phyloP scores from a whole-genome alignment of 1,284 basidiomycete species.

The Meripilus lineatus region DNA sequence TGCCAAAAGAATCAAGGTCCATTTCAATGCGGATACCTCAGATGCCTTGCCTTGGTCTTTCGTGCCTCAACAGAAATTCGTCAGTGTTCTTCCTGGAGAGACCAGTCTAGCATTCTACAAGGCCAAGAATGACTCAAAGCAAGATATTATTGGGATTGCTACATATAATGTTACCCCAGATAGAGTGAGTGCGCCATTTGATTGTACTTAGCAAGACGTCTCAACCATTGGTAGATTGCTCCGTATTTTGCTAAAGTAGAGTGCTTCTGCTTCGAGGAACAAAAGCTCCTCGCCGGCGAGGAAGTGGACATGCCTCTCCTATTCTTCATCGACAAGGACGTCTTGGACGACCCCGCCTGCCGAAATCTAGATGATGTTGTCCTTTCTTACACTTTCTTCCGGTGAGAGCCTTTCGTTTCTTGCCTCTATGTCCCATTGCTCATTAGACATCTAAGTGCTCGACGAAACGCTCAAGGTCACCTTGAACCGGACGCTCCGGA shows the following conservation, averaged over 20 bases:
- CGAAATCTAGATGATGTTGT: conserved; percentile 88
- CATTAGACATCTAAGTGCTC: conserved; percentile 47
- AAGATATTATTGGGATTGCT: conserved; percentile 97
- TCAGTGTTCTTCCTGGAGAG: conserved; percentile 92
- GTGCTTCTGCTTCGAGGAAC: conserved; percentile 99
- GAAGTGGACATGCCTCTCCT: conserved; percentile 98
- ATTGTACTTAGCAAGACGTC: too few relatives aligned
- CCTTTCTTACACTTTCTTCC: conserved; percentile 96
- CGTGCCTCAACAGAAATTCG: conserved; percentile 85
- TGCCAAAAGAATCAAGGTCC: conserved; percentile 81
- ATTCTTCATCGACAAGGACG: conserved; percentile 98
- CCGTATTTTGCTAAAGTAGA: conserved; percentile 99
- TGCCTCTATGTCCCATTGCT: conserved; percentile 3
- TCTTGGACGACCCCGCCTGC: conserved; percentile 88
- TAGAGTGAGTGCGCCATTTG: conserved; percentile 52
- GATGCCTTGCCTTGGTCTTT: conserved; percentile 94
- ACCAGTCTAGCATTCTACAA: conserved; percentile 96
- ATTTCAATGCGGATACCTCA: conserved; percentile 91
- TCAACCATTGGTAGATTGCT: conserved; percentile 63
- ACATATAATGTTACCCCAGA: conserved; percentile 97
- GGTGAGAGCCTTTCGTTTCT: conserved; percentile 40
- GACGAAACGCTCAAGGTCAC: conserved; percentile 76
- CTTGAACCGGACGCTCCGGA: conserved; percentile 83
- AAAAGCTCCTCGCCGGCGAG: conserved; percentile 91
- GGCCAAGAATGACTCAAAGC: conserved; percentile 80